A percentile compares a stretch with the other conserved stretches of the same genome.
Evolutionary conservation across 768 basidiomycete species (phyloP).

Genomic region (Tricholoma terreum): DNA sequence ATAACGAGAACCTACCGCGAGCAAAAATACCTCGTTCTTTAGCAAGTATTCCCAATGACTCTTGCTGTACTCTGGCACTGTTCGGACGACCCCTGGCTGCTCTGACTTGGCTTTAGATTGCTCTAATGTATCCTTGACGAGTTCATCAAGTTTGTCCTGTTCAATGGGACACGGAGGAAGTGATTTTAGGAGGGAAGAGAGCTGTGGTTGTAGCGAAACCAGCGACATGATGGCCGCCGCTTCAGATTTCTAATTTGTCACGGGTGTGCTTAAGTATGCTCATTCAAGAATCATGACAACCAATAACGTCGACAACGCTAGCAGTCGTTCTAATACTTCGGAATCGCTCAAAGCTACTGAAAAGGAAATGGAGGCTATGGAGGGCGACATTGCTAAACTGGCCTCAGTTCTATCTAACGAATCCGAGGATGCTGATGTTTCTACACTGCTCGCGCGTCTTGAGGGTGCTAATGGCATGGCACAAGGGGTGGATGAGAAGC

Average conservation of each 20-base stretch:
- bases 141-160: slow-evolving; percentile 44
- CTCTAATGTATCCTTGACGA: slow-evolving; percentile 44
- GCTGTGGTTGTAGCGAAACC: slow-evolving; percentile 49
- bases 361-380: slow-evolving; percentile 17
- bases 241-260: slow-evolving; percentile 8
- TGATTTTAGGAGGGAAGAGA: slow-evolving; percentile 48
- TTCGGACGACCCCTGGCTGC: background rate
- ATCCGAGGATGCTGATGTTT: slow-evolving; percentile 38
- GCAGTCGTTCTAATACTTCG: slow-evolving; percentile 8
- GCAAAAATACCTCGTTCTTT: slow-evolving; percentile 64
- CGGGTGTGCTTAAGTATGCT: slow-evolving; percentile 2
- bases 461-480: slow-evolving; percentile 60
- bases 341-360: background rate
- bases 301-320: slow-evolving; percentile 3
- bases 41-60: slow-evolving; percentile 75
- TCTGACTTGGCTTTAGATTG: slow-evolving; percentile 36
- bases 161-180: slow-evolving; percentile 51
- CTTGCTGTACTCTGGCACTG: slow-evolving; percentile 56
- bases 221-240: slow-evolving; percentile 32
- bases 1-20: slow-evolving; percentile 53
- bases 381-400: slow-evolving; percentile 36
- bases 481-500: slow-evolving; percentile 53
- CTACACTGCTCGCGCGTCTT: slow-evolving; percentile 52
- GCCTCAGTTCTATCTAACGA: slow-evolving; percentile 29
- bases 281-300: slow-evolving; percentile 8